These are phyloP conservation scores for Colletotrichum liaoningense DNA, from an alignment of 2,329 filamentous ascomycete species.

Conservation along the genomic window DNA sequence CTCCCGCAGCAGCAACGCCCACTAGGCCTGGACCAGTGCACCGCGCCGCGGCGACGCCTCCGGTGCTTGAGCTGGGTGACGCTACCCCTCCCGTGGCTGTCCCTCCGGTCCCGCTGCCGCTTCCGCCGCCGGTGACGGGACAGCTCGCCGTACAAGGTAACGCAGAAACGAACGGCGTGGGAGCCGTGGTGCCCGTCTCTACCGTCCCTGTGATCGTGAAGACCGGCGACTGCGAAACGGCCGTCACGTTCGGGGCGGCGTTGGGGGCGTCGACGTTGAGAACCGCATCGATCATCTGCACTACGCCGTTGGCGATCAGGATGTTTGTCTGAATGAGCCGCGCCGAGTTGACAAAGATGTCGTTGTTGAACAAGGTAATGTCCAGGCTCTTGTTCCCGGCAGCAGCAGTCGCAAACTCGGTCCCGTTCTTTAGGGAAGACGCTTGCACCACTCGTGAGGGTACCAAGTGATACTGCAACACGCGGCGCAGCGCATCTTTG, in stretches of 20 bases:
- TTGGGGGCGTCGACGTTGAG: slow-evolving; percentile 48
- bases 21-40: slow-evolving; percentile 9
- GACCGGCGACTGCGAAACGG: slow-evolving; percentile 48
- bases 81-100: slow-evolving; percentile 22
- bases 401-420: slow-evolving; percentile 20
- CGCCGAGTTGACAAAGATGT: slow-evolving; percentile 64
- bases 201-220: slow-evolving; percentile 23
- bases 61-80: slow-evolving; percentile 17
- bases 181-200: slow-evolving; percentile 42
- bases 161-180: slow-evolving; percentile 53
- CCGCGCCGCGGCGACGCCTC: slow-evolving; percentile 24
- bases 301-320: slow-evolving; percentile 67
- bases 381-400: background rate
- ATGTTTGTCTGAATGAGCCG: slow-evolving; percentile 63
- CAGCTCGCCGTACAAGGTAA: slow-evolving; percentile 56
- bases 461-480: slow-evolving; percentile 35
- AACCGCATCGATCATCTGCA: slow-evolving; percentile 68
- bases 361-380: slow-evolving; percentile 45
- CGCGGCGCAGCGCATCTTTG: slow-evolving; percentile 23
- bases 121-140: slow-evolving; percentile 43
- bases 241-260: slow-evolving; percentile 46
- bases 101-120: background rate
- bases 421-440: slow-evolving; percentile 9
- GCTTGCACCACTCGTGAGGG: slow-evolving; percentile 20
- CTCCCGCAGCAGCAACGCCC: slow-evolving; percentile 1